Base-by-base conservation (phyloP, 768 basidiomycete genomes). In the Tylopilus felleus region DNA sequence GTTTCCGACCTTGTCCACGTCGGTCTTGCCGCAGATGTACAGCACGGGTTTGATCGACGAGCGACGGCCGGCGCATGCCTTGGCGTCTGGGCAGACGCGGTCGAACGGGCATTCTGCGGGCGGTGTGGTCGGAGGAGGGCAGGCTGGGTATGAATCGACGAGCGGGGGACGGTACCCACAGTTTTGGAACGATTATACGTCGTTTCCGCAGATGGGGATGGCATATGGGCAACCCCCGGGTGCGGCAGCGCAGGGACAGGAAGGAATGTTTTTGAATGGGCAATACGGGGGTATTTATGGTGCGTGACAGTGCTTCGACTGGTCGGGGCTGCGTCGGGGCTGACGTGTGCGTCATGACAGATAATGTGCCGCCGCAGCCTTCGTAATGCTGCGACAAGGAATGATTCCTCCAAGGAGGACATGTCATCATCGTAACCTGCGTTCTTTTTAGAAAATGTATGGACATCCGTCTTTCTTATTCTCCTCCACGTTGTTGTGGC, bases 11-110 rank as follows among this genome's bases (percentile, higher is more conserved):
- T 62, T 89, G 40, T 85, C 88, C 21, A 89, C 88, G 17, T 84
- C 86, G 1, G 85, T 86, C 23, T 76, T 90, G 40, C 85, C 88
- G 0, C 86, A 88, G 58, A 73, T 85, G 60, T 90, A 88, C 65
- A 88, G 85, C 70, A 87, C 87, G 5, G 87, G 86, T 0, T 70
- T 88, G 44, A 75, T 80, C 3, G 84, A 83, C 56, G 80, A 81
- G 38, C 73, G 77, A 35, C 74, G 76, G 10, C 49, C 45, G 17
- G 55, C 51, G 0, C 55, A 56, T 2, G 35, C 31, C 2, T 25
- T 60, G 54, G 31, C 60, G n/a, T 38, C 65, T 7, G 59, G 51
- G 29, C 61, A 59, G 3, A 9, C 51, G 21, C 63, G 67, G 48
- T 25, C 55, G 28, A 53, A 48, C 17, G 57, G 55, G 4, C 59